Evolutionary conservation across 202 grass and related monocot species (phyloP).

Genomic region (Cymbopogon flexuosus): DNA sequence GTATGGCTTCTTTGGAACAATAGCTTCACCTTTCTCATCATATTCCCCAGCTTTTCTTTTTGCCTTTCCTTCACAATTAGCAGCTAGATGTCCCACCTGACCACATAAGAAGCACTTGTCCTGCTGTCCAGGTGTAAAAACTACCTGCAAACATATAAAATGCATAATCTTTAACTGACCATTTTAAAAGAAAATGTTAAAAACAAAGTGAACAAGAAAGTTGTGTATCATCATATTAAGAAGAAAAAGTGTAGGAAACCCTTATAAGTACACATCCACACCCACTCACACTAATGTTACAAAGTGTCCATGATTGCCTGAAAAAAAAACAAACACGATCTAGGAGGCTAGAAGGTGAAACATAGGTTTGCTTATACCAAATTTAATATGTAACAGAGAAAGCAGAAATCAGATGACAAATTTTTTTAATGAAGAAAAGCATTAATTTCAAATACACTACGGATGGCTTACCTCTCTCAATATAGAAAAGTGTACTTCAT

Average conservation of each 20-base stretch:
- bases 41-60: slow-evolving; percentile 93
- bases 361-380: neutral
- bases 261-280: neutral
- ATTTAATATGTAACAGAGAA: neutral
- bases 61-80: slow-evolving; percentile 80
- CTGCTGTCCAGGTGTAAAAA: slow-evolving; percentile 92
- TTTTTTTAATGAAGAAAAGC: neutral
- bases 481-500: slow-evolving; percentile 99
- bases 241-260: neutral
- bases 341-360: neutral
- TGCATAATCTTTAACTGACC: slow-evolving; percentile 21
- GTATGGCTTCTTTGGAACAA: slow-evolving; percentile 84
- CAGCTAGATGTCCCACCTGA: slow-evolving; percentile 95
- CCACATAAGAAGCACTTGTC: slow-evolving; percentile 98
- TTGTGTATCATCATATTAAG: neutral
- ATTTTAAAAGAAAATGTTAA: neutral
- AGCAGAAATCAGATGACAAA: neutral
- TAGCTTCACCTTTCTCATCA: slow-evolving; percentile 78
- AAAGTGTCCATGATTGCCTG: neutral
- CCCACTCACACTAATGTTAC: neutral
- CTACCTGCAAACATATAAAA: slow-evolving; percentile 63
- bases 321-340: neutral
- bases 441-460: neutral
- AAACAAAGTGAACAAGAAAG: neutral
- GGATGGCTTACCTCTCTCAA: slow-evolving; percentile 70